These are phyloP conservation scores for Stephanodiscus minutulus DNA, from an alignment of 108 stramenopile species.

Conservation along the genomic window DNA sequence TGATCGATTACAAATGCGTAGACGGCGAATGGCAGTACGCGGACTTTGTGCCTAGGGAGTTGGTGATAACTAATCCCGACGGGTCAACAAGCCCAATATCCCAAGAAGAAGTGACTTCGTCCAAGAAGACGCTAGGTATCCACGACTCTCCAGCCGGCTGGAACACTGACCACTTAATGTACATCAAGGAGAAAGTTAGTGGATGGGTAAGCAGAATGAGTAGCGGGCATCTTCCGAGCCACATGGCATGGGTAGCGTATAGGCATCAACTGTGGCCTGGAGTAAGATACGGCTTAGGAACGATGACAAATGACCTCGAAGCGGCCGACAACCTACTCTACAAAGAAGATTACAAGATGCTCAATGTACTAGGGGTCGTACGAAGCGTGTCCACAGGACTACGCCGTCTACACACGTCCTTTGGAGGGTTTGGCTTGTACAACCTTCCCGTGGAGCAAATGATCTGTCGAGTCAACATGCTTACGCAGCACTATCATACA, in stretches of 20 bases:
- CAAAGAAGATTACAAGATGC: not conserved
- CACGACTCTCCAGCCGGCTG: not conserved
- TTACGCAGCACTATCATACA: constrained; percentile 18
- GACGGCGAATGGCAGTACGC: not conserved
- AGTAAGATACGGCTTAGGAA: too few relatives aligned
- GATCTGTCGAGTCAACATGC: not conserved
- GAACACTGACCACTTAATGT: not conserved
- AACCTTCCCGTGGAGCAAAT: not conserved
- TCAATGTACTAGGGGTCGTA: constrained; percentile 7
- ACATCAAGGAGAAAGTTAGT: not conserved
- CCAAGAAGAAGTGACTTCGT: not conserved
- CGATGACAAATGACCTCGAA: not conserved
- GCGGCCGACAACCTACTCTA: not conserved
- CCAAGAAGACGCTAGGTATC: not conserved
- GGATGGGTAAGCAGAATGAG: not conserved
- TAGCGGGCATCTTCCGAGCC: not conserved
- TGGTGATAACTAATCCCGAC: not conserved
- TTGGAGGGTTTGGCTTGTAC: constrained; percentile 12
- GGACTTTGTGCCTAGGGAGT: not conserved
- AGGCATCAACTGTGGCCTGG: too few relatives aligned
- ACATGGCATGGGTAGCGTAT: too few relatives aligned
- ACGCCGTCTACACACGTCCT: constrained; percentile 4
- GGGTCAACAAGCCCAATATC: not conserved
- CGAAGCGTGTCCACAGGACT: constrained; percentile 2
- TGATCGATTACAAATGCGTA: too few relatives aligned